These are phyloP conservation scores for Peribolospora kevripleyi DNA, from an alignment of 768 basidiomycete genomes.

Conservation along the genomic window DNA sequence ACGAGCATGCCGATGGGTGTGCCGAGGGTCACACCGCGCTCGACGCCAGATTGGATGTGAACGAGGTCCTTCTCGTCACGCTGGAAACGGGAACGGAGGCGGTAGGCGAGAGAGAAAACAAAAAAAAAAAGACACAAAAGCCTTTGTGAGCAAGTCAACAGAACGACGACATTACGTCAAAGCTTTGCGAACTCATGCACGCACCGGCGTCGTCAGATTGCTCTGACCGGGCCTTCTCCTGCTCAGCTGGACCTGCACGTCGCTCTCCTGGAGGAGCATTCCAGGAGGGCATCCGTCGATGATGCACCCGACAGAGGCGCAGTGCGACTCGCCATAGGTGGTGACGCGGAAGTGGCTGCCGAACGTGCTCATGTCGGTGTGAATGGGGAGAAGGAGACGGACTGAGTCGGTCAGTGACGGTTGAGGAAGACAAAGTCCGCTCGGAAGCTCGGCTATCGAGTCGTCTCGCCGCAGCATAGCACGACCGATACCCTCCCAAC, in stretches of 20 bases:
- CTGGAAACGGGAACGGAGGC: conserved; percentile 22
- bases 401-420: no score
- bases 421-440: no score
- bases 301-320: conserved; percentile 86
- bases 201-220: conserved; percentile 78
- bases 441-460: no score
- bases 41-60: conserved; percentile 73
- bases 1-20: conserved; percentile 95
- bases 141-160: not conserved
- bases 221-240: conserved; percentile 86
- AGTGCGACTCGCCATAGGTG: conserved; percentile 95
- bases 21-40: conserved; percentile 82
- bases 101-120: not conserved
- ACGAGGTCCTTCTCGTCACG: conserved; percentile 89
- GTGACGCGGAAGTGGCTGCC: conserved; percentile 79
- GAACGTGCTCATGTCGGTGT: conserved; percentile 57
- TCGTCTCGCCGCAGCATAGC: no score
- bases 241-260: conserved; percentile 76
- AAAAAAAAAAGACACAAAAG: not conserved
- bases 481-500: no score
- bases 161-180: not conserved
- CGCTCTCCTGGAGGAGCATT: conserved; percentile 45
- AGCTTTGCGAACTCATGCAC: conserved; percentile 16
- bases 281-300: conserved; percentile 95
- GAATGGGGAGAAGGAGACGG: no score